Conservation (phyloP, 2,329 filamentous ascomycete species). For the Colletotrichum endophyticum region DNA sequence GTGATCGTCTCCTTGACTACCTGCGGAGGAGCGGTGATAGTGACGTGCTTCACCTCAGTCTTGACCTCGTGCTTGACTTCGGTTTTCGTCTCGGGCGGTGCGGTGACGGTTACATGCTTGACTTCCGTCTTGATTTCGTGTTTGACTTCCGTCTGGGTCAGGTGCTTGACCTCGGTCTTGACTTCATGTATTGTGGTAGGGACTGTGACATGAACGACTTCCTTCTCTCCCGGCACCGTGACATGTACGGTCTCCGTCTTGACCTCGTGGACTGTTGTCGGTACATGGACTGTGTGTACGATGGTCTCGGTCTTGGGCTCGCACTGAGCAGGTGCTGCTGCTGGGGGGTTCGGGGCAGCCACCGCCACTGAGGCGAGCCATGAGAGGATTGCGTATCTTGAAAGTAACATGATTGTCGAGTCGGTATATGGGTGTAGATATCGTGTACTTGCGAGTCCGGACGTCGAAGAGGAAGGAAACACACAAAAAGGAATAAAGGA, state of each 20-base stretch:
- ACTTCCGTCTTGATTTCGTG: constrained; percentile 1
- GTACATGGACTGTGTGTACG: constrained; percentile 15
- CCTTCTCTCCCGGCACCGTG: neutral
- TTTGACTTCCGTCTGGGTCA: neutral
- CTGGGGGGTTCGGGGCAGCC: constrained; percentile 13
- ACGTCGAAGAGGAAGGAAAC: neutral
- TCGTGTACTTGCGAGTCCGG: neutral
- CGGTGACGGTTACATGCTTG: neutral
- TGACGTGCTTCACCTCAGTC: neutral
- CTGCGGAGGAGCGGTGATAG: neutral
- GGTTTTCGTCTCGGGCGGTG: neutral
- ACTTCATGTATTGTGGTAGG: constrained; percentile 1
- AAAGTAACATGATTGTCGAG: neutral
- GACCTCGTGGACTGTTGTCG: constrained; percentile 2
- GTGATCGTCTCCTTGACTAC: neutral
- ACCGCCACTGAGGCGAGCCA: constrained; percentile 10
- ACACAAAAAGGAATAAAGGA: constrained; percentile 10
- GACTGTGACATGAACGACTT: constrained; percentile 12
- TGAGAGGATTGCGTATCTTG: constrained; percentile 3
- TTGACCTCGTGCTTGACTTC: neutral
- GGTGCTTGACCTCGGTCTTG: neutral
- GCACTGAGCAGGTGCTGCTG: neutral
- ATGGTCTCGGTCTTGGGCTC: constrained; percentile 12
- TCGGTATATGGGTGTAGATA: neutral
- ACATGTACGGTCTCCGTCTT: neutral